phyloP scores from a whole-genome alignment of 176 grass and related monocot genomes.

The Aegilops umbellulata region DNA sequence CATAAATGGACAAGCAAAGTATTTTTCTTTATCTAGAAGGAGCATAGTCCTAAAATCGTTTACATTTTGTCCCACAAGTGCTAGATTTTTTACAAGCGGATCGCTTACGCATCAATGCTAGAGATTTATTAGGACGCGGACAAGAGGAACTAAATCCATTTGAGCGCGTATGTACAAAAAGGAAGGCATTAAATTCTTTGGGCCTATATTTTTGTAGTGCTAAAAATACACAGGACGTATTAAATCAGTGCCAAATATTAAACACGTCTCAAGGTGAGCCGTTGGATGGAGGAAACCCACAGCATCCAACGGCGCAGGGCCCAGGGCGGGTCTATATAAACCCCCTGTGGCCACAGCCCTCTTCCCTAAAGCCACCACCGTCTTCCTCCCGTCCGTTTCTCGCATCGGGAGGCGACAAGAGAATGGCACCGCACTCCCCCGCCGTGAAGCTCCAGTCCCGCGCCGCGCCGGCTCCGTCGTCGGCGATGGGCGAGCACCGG shows the following conservation, averaged over 20 bases:
- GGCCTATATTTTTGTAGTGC: background rate
- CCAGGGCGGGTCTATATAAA: constrained; percentile 9
- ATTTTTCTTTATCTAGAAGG: background rate
- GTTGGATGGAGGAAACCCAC: background rate
- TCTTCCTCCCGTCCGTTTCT: constrained; percentile 1
- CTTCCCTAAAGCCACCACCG: background rate
- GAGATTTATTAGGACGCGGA: background rate
- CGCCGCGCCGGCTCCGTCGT: background rate
- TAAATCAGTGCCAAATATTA: background rate
- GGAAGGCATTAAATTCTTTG: background rate
- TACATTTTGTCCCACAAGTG: background rate
- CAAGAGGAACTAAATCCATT: background rate
- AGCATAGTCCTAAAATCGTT: background rate
- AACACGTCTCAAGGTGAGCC: too few species aligned
- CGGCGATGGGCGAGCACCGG: constrained; percentile 6
- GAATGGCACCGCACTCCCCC: background rate
- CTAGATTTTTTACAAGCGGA: background rate
- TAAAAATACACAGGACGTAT: background rate
- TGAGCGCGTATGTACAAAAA: background rate
- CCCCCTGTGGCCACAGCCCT: background rate
- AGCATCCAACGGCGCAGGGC: constrained; percentile 17
- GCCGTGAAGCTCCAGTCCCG: constrained; percentile 29
- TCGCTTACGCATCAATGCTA: background rate
- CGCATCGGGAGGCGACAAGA: background rate
- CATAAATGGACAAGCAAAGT: too few species aligned